Evolutionary conservation across 805 yeast species (phyloP), one percentile per base, ranked within the genome.

Genomic region (Lipomyces sp.): DNA sequence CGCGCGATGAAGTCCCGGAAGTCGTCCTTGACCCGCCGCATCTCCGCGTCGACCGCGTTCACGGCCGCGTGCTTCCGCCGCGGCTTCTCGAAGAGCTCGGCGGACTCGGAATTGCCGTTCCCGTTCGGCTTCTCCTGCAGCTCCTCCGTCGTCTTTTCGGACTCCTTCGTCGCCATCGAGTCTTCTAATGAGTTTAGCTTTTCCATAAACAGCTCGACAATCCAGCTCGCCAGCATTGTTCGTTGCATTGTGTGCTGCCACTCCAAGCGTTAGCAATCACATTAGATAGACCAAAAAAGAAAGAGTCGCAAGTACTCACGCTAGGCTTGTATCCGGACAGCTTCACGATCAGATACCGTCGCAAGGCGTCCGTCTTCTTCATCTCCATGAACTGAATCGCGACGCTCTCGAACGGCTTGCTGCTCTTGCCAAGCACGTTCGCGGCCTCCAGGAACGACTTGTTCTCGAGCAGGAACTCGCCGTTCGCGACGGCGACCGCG

Each of bases 331-430:
- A 51, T 14, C 45, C 40, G 3, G 43, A 58, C 23, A 83, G 63
- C 55, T 79, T 80, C 2, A 65, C 62, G 0, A 61, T 55, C 16
- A 83, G 63, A 59, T 76, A 81, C n/a, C 65, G 65, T 45, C 76
- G 65, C 34, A 83, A 61, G 0, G 82, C 74, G 4, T 71, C 70
- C 6, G 63, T 61, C 31, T 75, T 65, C 8, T 72, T 64, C 2
- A 60, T 50, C 4, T 79, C 76, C 55, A 84, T 61, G 38, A 83
- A 73, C 37, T 66, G 72, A 34, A 87, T 66, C 1, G 91, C 81
- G 4, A 84, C 76, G 11, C 80, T 74, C 57, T 88, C 95, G 63
- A 88, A 77, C 0, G 88, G 81, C 46, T 77, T 80, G 6, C 79
- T 71, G 54, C 86, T 82, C 21, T 68, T 60, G 0, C 93, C 95